These are phyloP conservation scores for Ormosia emarginata DNA, from an alignment of 306 rosid species.

Conservation along the genomic window DNA sequence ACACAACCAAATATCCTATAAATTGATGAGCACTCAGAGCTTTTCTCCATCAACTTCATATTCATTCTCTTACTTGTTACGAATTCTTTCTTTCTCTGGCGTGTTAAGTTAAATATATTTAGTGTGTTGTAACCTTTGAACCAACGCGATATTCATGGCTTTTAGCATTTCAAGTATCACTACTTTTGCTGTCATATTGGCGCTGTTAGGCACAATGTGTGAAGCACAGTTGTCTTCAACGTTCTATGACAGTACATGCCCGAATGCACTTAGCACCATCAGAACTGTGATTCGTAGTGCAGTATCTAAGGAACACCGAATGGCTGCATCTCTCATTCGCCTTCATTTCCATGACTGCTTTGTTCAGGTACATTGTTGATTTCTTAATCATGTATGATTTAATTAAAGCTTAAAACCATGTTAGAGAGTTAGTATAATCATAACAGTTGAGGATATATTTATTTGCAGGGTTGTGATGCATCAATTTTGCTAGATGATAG, in stretches of 20 bases:
- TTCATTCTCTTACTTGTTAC: too few relatives aligned
- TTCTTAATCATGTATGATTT: too few relatives aligned
- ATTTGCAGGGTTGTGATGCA: slow-evolving; percentile 59
- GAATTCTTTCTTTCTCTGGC: too few relatives aligned
- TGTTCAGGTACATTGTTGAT: slow-evolving; percentile 17
- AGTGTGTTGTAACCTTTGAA: too few relatives aligned
- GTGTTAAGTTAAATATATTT: too few relatives aligned
- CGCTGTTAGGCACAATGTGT: slow-evolving; percentile 18
- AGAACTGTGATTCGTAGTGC: slow-evolving; percentile 31
- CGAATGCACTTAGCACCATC: slow-evolving; percentile 49
- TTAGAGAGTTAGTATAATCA: too few relatives aligned
- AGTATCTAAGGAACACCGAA: slow-evolving; percentile 36
- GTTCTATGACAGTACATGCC: slow-evolving; percentile 51
- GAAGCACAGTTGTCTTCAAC: slow-evolving; percentile 50
- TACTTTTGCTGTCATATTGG: slow-evolving; percentile 12
- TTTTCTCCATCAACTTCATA: too few relatives aligned
- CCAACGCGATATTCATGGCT: neutral
- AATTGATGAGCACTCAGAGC: too few relatives aligned
- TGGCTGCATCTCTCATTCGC: slow-evolving; percentile 43
- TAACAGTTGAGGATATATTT: too few relatives aligned
- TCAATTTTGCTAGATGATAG: slow-evolving; percentile 39
- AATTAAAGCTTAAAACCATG: too few relatives aligned
- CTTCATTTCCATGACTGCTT: slow-evolving; percentile 45
- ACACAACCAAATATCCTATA: neutral
- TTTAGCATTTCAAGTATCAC: neutral